These are phyloP conservation scores for Hepatocystis sp. DNA, from an alignment of 169 alveolate species.

Conservation along the genomic window DNA sequence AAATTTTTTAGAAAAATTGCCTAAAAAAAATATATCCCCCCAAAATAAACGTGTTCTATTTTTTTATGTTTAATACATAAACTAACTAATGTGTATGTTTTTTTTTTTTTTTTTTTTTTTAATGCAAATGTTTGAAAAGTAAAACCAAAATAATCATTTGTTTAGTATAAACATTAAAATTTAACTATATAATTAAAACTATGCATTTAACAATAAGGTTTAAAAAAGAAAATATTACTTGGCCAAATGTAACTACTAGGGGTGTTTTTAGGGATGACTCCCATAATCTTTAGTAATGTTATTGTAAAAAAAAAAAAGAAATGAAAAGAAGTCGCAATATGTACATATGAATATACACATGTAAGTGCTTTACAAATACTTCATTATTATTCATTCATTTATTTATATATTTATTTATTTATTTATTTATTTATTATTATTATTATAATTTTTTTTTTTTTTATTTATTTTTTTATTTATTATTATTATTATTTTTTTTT, in stretches of 20 bases:
- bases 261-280: slow-evolving; percentile 41
- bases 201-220: too few relatives aligned
- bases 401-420: not conserved
- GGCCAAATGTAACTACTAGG: slow-evolving; percentile 36
- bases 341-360: too few relatives aligned
- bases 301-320: not conserved
- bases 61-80: not conserved
- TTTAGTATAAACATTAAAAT: too few relatives aligned
- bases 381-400: not conserved
- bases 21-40: slow-evolving; percentile 12
- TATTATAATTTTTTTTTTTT: not conserved
- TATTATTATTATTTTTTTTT: too few relatives aligned
- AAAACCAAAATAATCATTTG: too few relatives aligned
- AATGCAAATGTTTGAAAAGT: not conserved
- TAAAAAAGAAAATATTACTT: too few relatives aligned
- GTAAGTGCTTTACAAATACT: too few relatives aligned
- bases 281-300: slow-evolving; percentile 31
- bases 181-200: too few relatives aligned
- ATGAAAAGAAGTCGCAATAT: not conserved
- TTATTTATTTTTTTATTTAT: slow-evolving; percentile 2
- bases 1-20: slow-evolving; percentile 63
- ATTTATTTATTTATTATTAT: not conserved
- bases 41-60: not conserved
- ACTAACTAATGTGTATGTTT: not conserved
- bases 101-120: too few relatives aligned